Percentiles rank a stretch among this genome's conserved stretches.
Evolutionary conservation across 176 grass and related monocot genomes (phyloP).

Genomic region (Paspalum notatum): DNA sequence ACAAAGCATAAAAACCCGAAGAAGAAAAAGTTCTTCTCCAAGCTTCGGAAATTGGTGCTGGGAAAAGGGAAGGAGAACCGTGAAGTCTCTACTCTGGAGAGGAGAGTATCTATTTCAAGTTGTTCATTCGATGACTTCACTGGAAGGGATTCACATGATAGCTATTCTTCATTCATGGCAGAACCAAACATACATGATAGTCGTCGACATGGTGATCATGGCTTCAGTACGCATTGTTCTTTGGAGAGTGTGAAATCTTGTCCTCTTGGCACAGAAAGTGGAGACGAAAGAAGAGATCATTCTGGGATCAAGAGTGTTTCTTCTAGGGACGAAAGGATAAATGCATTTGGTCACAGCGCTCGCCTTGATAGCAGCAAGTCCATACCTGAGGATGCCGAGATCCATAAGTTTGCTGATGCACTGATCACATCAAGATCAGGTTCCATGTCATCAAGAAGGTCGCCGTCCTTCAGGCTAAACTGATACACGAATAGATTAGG

Average conservation of each 20-base stretch:
- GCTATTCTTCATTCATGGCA: slow-evolving; percentile 62
- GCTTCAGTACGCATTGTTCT: slow-evolving; percentile 41
- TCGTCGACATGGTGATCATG: slow-evolving; percentile 22
- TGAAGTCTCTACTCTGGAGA: slow-evolving; percentile 39
- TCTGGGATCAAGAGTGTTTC: slow-evolving; percentile 21
- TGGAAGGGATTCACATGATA: slow-evolving; percentile 60
- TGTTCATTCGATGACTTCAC: slow-evolving; percentile 64
- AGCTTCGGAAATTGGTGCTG: slow-evolving; percentile 74
- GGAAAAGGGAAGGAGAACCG: slow-evolving; percentile 61
- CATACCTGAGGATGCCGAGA: slow-evolving; percentile 52
- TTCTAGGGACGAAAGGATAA: slow-evolving; percentile 35
- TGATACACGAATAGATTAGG: slow-evolving; percentile 45
- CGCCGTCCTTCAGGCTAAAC: slow-evolving; percentile 42
- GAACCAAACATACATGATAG: slow-evolving; percentile 32
- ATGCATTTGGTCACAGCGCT: slow-evolving; percentile 33
- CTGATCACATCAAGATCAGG: slow-evolving; percentile 43
- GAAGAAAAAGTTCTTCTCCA: slow-evolving; percentile 73
- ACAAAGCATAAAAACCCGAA: slow-evolving; percentile 43
- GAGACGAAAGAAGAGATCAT: slow-evolving; percentile 43
- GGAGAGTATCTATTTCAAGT: slow-evolving; percentile 57
- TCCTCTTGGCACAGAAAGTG: slow-evolving; percentile 19
- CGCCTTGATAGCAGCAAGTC: slow-evolving; percentile 19
- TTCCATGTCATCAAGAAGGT: slow-evolving; percentile 47
- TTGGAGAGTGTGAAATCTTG: slow-evolving; percentile 38
- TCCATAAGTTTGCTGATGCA: slow-evolving; percentile 67